A percentile compares a stretch with the other conserved stretches of the same genome.
phyloP scores from a whole-genome alignment of 495 filamentous ascomycete genomes.

The Neurospora intermedia region DNA sequence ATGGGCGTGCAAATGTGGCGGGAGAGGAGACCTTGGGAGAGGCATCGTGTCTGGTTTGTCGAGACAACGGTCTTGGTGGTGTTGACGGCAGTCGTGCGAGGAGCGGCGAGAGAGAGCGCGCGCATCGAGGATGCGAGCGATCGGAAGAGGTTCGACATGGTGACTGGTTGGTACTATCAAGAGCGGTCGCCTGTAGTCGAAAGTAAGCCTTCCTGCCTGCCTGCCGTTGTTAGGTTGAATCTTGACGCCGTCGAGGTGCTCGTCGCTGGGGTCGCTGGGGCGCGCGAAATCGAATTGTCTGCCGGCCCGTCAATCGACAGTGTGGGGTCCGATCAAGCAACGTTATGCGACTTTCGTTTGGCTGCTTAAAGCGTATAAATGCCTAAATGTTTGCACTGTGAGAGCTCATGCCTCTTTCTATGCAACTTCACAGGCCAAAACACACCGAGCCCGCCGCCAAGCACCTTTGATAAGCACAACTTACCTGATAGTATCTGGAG shows the following conservation, averaged over 20 bases:
- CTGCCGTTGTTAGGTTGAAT: neutral
- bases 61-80: conserved; percentile 3
- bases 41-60: conserved; percentile 17
- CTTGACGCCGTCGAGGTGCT: neutral
- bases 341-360: neutral
- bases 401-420: neutral
- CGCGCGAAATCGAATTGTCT: neutral
- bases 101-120: conserved; percentile 26
- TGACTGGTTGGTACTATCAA: neutral
- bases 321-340: neutral
- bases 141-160: neutral
- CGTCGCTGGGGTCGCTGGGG: neutral
- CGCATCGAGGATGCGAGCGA: conserved; percentile 38
- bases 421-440: neutral
- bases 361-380: neutral
- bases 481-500: neutral
- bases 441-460: neutral
- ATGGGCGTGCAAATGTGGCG: neutral
- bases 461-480: neutral
- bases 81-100: conserved; percentile 1
- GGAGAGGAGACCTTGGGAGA: conserved; percentile 24
- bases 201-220: neutral
- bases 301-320: neutral
- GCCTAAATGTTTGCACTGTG: neutral
- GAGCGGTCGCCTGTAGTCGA: neutral